These are phyloP conservation scores for Westerdykella aurantiaca DNA, from an alignment of 2,329 filamentous ascomycete species.

Conservation along the genomic window DNA sequence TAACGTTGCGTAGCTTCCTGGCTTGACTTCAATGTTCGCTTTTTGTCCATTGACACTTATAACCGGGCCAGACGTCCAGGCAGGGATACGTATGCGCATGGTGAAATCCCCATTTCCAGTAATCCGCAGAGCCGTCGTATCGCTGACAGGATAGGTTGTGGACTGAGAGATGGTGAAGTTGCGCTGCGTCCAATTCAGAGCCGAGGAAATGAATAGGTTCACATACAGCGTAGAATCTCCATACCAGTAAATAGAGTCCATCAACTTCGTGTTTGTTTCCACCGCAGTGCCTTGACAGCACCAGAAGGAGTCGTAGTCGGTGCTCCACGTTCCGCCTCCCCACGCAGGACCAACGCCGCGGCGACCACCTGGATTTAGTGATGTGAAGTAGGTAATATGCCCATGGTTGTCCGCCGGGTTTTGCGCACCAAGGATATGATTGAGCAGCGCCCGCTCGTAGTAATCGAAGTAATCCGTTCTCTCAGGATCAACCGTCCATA, in stretches of 20 bases:
- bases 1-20: conserved; percentile 42
- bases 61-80: conserved; percentile 40
- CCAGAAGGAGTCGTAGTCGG: conserved; percentile 51
- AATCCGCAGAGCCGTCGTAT: conserved; percentile 39
- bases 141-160: conserved; percentile 41
- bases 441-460: conserved; percentile 48
- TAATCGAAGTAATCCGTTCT: conserved; percentile 48
- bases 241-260: conserved; percentile 50
- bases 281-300: conserved; percentile 50
- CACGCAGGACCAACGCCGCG: conserved; percentile 47
- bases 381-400: conserved; percentile 51
- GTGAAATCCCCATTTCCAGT: conserved; percentile 29
- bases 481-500: conserved; percentile 43
- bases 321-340: conserved; percentile 52
- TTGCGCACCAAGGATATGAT: conserved; percentile 49
- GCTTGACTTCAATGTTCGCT: conserved; percentile 12
- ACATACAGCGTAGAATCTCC: conserved; percentile 42
- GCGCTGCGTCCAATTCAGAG: conserved; percentile 41
- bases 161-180: conserved; percentile 40
- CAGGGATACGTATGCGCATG: conserved; percentile 45
- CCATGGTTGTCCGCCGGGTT: conserved; percentile 43
- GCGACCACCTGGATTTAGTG: conserved; percentile 44
- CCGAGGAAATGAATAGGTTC: conserved; percentile 47
- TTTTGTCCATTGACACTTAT: conserved; percentile 42
- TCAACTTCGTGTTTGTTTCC: conserved; percentile 51